Base-by-base conservation (phyloP, 1,284 basidiomycete genomes). In the Cryptococcus sp. region DNA sequence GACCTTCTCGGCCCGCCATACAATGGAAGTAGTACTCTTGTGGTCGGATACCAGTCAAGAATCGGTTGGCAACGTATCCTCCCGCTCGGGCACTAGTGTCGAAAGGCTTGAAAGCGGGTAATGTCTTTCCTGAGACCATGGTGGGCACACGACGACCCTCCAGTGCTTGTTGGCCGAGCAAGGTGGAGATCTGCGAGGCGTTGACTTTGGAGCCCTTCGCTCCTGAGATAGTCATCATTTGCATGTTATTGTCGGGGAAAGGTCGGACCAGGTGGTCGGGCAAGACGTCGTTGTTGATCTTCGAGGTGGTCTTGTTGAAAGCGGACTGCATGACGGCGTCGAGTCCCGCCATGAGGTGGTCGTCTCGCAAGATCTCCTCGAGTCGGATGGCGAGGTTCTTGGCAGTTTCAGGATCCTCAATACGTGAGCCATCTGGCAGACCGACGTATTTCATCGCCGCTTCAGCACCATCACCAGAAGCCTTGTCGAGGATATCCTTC, bases 1-100 rank as follows among this genome's bases (percentile, higher is more conserved):
- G 85, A 77, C 96, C 96, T 81, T 99, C 96, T 70, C 96, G 88
- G 54, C 96, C 96, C 60, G 96, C 94, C 96, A 99, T 99, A 79
- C 96, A 98, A 81, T 99, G 96, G 85, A 99, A 99, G 82, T 97
- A 99, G 81, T 97, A 99, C 78, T 99, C 96, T 77, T 99, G 96
- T 0, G 96, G 96, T 64, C 90, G 91, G 75, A 99, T 89, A 60
- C 96, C 96, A 19, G 96, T 99, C 82, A 99, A 85, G 86, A 99
- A 99, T 53, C 96, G 92, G 77, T 94, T 96, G n/a, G 91, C 93
- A 51, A 99, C 91, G 78, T 96, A 99, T n/a, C 96, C 96, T 78
- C 96, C 96, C 17, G 96, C 95, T 62, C 97, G 91, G 1, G 95
- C 93, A 57, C 88, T 89, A 5, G 96, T 99, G 79, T 99, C 96